phyloP scores from a whole-genome alignment of 2,329 filamentous ascomycete genomes.

The Fusarium sp. region DNA sequence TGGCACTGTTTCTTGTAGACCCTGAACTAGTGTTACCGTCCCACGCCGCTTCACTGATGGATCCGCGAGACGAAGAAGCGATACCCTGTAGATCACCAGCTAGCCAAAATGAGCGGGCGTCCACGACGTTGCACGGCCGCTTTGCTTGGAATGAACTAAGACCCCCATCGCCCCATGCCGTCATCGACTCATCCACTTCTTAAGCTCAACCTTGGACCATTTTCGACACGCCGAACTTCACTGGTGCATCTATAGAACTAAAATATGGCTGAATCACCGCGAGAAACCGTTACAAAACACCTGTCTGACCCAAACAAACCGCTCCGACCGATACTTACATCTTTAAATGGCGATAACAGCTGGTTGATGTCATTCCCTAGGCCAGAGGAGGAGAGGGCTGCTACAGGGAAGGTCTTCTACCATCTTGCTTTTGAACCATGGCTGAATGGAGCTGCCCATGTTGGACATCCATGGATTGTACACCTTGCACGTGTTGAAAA shows the following conservation, averaged over 20 bases:
- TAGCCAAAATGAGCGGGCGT: neutral
- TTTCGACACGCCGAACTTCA: neutral
- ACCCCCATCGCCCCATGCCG: neutral
- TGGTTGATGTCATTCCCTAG: conserved; percentile 50
- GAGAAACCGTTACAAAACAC: neutral
- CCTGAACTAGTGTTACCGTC: neutral
- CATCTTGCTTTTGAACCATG: conserved; percentile 50
- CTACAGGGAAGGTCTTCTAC: conserved; percentile 41
- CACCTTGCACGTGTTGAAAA: conserved; percentile 14
- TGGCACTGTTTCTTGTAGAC: neutral
- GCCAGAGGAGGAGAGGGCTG: conserved; percentile 35
- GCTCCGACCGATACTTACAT: conserved; percentile 44
- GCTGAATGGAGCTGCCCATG: conserved; percentile 43
- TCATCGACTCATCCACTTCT: neutral
- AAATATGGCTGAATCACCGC: neutral
- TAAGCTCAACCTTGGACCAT: neutral
- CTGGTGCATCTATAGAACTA: neutral
- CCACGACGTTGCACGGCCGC: neutral
- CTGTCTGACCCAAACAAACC: neutral
- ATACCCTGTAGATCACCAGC: neutral
- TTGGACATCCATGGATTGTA: conserved; percentile 37
- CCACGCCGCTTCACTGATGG: neutral
- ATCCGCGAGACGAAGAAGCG: neutral
- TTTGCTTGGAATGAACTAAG: neutral
- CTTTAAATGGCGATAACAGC: conserved; percentile 49